phyloP scores from a whole-genome alignment of 2,329 filamentous ascomycete genomes.

The Allantophomopsis cytisporea region DNA sequence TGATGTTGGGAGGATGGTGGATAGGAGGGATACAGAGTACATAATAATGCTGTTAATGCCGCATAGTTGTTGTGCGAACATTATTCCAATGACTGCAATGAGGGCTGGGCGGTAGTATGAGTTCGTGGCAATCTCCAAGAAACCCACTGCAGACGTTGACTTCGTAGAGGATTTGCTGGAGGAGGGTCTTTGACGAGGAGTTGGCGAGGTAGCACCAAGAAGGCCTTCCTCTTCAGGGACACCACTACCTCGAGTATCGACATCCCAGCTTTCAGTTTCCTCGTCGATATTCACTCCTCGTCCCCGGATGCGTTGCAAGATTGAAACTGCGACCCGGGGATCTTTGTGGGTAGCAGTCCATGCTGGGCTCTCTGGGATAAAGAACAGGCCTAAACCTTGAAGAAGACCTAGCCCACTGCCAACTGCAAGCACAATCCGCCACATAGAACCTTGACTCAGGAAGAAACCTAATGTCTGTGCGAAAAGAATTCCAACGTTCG shows the following conservation, averaged over 20 bases:
- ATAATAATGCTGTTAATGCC: conserved; percentile 97
- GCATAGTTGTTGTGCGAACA: conserved; percentile 85
- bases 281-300: conserved; percentile 52
- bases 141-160: conserved; percentile 32
- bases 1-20: conserved; percentile 65
- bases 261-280: conserved; percentile 54
- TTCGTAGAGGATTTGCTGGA: conserved; percentile 14
- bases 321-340: conserved; percentile 44
- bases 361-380: conserved; percentile 77
- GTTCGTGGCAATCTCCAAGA: conserved; percentile 52
- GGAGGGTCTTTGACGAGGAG: conserved; percentile 8
- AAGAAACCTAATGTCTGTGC: conserved; percentile 83
- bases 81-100: conserved; percentile 75
- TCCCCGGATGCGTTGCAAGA: conserved; percentile 66
- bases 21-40: conserved; percentile 89
- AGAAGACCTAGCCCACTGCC: conserved; percentile 54
- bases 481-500: conserved; percentile 78
- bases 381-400: conserved; percentile 56
- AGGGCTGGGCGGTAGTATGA: conserved; percentile 59
- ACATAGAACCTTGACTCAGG: conserved; percentile 63
- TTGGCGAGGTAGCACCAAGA: conserved; percentile 9
- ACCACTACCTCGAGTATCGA: conserved; percentile 15
- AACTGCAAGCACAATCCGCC: conserved; percentile 70
- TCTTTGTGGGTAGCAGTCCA: conserved; percentile 65
- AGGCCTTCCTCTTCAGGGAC: conserved; percentile 13